Conservation (phyloP, 2,329 filamentous ascomycete genomes). For the Trichoderma sp. region DNA sequence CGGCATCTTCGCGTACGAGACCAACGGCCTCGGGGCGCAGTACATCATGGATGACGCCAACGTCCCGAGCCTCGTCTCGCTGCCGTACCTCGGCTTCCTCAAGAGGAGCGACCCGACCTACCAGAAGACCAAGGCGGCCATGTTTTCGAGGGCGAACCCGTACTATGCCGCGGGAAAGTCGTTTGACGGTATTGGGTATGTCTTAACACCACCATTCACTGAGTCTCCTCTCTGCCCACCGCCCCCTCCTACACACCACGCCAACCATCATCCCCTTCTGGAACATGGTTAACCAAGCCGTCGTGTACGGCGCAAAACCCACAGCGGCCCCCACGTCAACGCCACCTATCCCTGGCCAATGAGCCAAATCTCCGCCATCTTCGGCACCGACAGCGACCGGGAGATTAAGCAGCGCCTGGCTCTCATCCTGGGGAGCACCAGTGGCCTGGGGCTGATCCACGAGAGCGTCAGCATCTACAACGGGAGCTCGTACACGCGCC, state of each 20-base stretch:
- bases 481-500: conserved; percentile 45
- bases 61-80: conserved; percentile 66
- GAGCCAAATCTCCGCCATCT: conserved; percentile 56
- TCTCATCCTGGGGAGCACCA: conserved; percentile 47
- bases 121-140: conserved; percentile 76
- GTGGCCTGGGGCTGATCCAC: conserved; percentile 51
- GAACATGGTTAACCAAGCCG: neutral
- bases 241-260: too few relatives aligned
- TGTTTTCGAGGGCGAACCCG: conserved; percentile 74
- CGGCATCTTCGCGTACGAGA: conserved; percentile 75
- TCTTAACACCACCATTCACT: neutral
- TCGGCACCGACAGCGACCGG: conserved; percentile 48
- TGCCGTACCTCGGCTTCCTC: conserved; percentile 65
- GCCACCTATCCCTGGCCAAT: conserved; percentile 60
- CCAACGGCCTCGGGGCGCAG: conserved; percentile 68
- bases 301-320: neutral
- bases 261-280: too few relatives aligned
- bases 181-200: conserved; percentile 37
- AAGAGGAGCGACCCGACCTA: conserved; percentile 65
- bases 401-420: conserved; percentile 42
- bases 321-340: conserved; percentile 65
- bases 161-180: conserved; percentile 57
- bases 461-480: conserved; percentile 51
- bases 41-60: conserved; percentile 63
- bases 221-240: neutral